Evolutionary conservation across 2,329 filamentous ascomycete genomes (phyloP).

Genomic region (Elsinoe perseae): DNA sequence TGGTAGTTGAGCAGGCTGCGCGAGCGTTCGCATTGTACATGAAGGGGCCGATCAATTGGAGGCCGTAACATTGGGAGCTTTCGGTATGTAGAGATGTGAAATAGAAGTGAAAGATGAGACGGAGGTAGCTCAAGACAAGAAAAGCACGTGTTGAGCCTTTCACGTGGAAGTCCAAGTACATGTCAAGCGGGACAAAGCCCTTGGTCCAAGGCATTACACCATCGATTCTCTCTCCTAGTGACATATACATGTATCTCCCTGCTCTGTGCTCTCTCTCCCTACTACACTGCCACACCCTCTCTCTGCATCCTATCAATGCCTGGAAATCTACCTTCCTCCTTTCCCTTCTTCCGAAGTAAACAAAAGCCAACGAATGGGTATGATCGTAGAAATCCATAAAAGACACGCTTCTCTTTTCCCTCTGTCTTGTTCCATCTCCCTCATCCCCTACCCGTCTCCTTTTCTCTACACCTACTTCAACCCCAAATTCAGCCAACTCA

Average conservation of each 20-base stretch:
- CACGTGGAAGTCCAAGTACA: too few species aligned
- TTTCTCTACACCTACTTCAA: neutral
- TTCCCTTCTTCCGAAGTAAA: neutral
- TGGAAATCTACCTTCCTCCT: neutral
- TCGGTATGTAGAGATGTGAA: too few species aligned
- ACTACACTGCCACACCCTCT: neutral
- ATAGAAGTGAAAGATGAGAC: too few species aligned
- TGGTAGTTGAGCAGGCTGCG: too few species aligned
- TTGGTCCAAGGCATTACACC: slow-evolving; percentile 6
- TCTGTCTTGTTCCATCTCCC: neutral
- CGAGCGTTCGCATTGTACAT: too few species aligned
- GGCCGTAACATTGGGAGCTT: too few species aligned
- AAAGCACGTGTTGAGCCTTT: too few species aligned
- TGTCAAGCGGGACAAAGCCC: neutral
- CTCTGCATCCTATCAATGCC: neutral
- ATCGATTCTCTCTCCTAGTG: neutral
- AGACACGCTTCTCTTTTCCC: neutral
- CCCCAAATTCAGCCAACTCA: slow-evolving; percentile 18
- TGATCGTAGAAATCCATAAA: slow-evolving; percentile 15
- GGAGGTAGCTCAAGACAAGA: too few species aligned
- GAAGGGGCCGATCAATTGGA: too few species aligned
- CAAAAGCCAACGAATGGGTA: slow-evolving; percentile 12
- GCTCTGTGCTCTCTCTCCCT: neutral
- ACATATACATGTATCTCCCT: slow-evolving; percentile 8
- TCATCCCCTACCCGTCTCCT: neutral